Conservation (phyloP, 2,329 filamentous ascomycete species). For the Gremmenia infestans region DNA sequence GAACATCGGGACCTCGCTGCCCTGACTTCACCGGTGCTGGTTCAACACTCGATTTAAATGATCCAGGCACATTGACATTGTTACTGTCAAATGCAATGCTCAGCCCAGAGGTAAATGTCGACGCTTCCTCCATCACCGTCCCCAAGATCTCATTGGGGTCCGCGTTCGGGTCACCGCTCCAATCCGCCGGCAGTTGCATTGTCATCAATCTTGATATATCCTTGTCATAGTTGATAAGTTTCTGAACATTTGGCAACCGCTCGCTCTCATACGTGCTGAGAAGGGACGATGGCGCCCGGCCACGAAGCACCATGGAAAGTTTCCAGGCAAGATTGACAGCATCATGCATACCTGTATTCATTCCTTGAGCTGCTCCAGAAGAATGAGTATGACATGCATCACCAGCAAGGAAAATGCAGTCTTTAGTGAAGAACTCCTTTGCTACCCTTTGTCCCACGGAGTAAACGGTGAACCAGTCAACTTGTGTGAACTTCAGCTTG, state of each 20-base stretch:
- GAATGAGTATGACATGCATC: conserved; percentile 57
- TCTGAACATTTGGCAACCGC: conserved; percentile 37
- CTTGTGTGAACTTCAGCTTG: conserved; percentile 35
- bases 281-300: conserved; percentile 38
- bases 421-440: conserved; percentile 50
- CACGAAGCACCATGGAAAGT: conserved; percentile 44
- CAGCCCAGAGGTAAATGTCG: conserved; percentile 57
- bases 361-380: conserved; percentile 58
- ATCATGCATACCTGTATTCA: conserved; percentile 55
- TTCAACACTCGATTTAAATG: conserved; percentile 18
- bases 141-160: conserved; percentile 45
- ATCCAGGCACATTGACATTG: conserved; percentile 37
- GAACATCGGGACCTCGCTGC: conserved; percentile 42
- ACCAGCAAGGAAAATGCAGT: conserved; percentile 50
- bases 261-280: conserved; percentile 51
- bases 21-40: conserved; percentile 33
- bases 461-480: conserved; percentile 56
- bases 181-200: conserved; percentile 36
- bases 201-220: conserved; percentile 37
- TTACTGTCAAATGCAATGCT: conserved; percentile 51
- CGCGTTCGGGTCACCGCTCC: conserved; percentile 36
- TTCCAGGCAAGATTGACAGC: conserved; percentile 60
- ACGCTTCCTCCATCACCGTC: conserved; percentile 51
- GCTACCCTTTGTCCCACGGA: conserved; percentile 55
- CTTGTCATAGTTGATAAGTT: conserved; percentile 38